Evolutionary conservation across 257 asterid species (phyloP).

Genomic region (Ocimum tenuiflorum): DNA sequence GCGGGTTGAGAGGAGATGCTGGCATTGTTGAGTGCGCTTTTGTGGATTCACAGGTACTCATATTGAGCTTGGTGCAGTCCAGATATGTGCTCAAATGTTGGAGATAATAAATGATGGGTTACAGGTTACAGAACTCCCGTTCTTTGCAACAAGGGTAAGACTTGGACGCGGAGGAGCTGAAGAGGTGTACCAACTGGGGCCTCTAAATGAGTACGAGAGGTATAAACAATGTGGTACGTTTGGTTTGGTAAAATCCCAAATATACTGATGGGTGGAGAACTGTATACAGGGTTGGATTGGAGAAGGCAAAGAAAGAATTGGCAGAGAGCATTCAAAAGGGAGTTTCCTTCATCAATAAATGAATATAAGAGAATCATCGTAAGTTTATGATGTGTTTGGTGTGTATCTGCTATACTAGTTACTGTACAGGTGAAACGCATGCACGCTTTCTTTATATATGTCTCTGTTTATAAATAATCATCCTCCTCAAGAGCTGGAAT

Average conservation of each 20-base stretch:
- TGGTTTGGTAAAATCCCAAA: neutral
- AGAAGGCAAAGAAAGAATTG: slow-evolving; percentile 71
- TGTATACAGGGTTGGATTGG: slow-evolving; percentile 58
- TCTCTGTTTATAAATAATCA: too few species aligned
- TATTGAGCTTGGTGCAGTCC: neutral
- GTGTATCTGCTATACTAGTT: too few species aligned
- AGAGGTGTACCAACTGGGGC: slow-evolving; percentile 76
- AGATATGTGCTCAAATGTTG: neutral
- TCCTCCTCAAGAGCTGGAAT: too few species aligned
- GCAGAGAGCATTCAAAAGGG: slow-evolving; percentile 76
- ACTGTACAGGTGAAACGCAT: too few species aligned
- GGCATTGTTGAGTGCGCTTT: slow-evolving; percentile 69
- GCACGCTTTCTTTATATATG: too few species aligned
- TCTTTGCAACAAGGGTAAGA: slow-evolving; percentile 61
- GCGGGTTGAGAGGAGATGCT: slow-evolving; percentile 78
- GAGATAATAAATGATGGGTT: neutral
- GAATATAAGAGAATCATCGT: neutral
- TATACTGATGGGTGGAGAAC: neutral
- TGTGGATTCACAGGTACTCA: slow-evolving; percentile 63
- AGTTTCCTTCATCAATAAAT: slow-evolving; percentile 62
- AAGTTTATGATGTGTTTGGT: too few species aligned
- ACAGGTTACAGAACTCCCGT: slow-evolving; percentile 83
- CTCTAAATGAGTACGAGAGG: slow-evolving; percentile 76
- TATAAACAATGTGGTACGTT: slow-evolving; percentile 6
- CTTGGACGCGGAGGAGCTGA: slow-evolving; percentile 82